These are phyloP conservation scores for Mycena filopes DNA, from an alignment of 768 basidiomycete species.

Conservation along the genomic window DNA sequence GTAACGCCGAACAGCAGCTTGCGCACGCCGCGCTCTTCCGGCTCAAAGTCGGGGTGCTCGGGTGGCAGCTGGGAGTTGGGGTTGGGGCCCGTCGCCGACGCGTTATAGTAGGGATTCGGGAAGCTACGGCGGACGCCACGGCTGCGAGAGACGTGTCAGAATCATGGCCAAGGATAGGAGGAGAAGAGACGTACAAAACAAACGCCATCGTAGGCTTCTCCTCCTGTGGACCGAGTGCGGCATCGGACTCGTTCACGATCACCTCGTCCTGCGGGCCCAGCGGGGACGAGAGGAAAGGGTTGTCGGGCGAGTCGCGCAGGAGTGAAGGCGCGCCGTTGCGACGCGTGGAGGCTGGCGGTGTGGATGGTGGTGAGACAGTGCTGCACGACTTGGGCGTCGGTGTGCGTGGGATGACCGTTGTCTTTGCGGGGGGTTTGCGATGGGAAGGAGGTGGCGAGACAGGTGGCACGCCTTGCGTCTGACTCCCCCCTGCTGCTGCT, in stretches of 20 bases:
- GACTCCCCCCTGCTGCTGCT: background rate
- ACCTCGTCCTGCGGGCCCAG: conserved; percentile 40
- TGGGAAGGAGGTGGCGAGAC: conserved; percentile 78
- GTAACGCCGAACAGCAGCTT: conserved; percentile 60
- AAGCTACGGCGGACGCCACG: conserved; percentile 73
- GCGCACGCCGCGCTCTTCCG: conserved; percentile 63
- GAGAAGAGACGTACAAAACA: conserved; percentile 70
- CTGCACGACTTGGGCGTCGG: conserved; percentile 31
- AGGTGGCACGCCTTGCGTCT: conserved; percentile 48
- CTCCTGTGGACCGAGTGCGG: conserved; percentile 51
- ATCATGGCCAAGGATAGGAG: background rate
- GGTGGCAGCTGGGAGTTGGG: conserved; percentile 66
- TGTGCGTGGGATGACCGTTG: conserved; percentile 4
- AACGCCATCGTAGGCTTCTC: conserved; percentile 76
- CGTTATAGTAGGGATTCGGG: conserved; percentile 71
- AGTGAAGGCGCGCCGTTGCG: conserved; percentile 40
- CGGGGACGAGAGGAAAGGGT: conserved; percentile 71
- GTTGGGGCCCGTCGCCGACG: conserved; percentile 51
- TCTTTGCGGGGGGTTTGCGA: conserved; percentile 47
- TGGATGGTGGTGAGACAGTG: conserved; percentile 51
- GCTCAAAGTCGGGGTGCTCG: conserved; percentile 74
- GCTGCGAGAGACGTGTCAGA: conserved; percentile 47
- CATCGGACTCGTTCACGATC: conserved; percentile 46
- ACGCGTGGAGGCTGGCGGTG: conserved; percentile 46
- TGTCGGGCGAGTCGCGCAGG: conserved; percentile 73